Conservation (phyloP, 306 rosid species). For the Nissolia schottii region DNA sequence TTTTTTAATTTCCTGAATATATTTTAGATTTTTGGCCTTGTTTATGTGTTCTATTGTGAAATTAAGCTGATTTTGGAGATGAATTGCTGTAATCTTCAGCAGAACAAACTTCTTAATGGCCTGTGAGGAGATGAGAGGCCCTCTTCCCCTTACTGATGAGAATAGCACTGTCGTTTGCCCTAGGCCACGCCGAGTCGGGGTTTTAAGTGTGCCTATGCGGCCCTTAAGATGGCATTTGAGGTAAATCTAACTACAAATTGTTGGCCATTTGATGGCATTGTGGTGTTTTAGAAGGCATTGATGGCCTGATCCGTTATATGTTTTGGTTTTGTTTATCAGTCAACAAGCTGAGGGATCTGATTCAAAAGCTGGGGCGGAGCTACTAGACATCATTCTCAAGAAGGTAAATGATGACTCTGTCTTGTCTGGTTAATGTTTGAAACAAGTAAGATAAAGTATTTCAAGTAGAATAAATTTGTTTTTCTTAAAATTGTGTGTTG, state of each 20-base stretch:
- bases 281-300: neutral
- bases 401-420: slow-evolving; percentile 35
- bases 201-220: slow-evolving; percentile 34
- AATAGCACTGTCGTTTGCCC: slow-evolving; percentile 65
- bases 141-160: slow-evolving; percentile 43
- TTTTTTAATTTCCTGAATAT: neutral
- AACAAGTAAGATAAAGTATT: neutral
- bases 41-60: slow-evolving; percentile 57
- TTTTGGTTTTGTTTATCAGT: slow-evolving; percentile 19
- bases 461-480: neutral
- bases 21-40: neutral
- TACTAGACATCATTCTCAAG: slow-evolving; percentile 61
- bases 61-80: slow-evolving; percentile 32
- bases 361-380: slow-evolving; percentile 75
- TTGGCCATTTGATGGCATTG: neutral
- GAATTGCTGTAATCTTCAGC: slow-evolving; percentile 58
- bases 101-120: slow-evolving; percentile 67
- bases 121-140: slow-evolving; percentile 49
- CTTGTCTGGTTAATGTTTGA: neutral
- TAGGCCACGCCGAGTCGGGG: slow-evolving; percentile 68
- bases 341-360: slow-evolving; percentile 40
- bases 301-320: slow-evolving; percentile 6
- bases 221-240: slow-evolving; percentile 55
- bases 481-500: neutral
- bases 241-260: slow-evolving; percentile 3